A percentile compares a stretch with the other conserved stretches of the same genome.
Evolutionary conservation across 2,329 filamentous ascomycete species (phyloP).

Genomic region (Gremmenia infestans): DNA sequence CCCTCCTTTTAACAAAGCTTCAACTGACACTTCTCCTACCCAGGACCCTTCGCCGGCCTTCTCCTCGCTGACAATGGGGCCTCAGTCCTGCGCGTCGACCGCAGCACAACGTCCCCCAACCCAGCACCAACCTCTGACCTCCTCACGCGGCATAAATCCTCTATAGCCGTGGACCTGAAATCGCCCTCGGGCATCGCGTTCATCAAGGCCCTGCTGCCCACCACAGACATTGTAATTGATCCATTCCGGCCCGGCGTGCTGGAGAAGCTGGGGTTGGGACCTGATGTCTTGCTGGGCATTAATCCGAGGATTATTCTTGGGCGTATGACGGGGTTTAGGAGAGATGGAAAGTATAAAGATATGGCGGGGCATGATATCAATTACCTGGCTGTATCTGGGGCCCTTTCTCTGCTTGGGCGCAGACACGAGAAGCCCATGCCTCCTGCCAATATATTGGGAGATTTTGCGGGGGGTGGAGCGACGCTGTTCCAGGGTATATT

Average conservation of each 20-base stretch:
- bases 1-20: conserved; percentile 41
- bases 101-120: conserved; percentile 37
- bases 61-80: conserved; percentile 88
- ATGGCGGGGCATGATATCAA: conserved; percentile 98
- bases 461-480: conserved; percentile 87
- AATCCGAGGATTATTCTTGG: conserved; percentile 78
- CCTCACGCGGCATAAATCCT: conserved; percentile 75
- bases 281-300: conserved; percentile 54
- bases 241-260: conserved; percentile 89
- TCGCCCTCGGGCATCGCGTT: conserved; percentile 56
- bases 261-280: conserved; percentile 75
- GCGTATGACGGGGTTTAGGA: conserved; percentile 83
- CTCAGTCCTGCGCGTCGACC: conserved; percentile 81
- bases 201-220: conserved; percentile 57
- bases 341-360: conserved; percentile 75
- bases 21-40: conserved; percentile 1
- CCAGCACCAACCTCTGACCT: conserved; percentile 59
- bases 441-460: conserved; percentile 78
- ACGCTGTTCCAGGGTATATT: conserved; percentile 78
- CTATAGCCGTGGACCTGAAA: conserved; percentile 77
- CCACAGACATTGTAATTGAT: conserved; percentile 80
- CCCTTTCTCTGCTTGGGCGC: conserved; percentile 70
- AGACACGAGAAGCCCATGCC: conserved; percentile 65
- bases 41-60: conserved; percentile 83
- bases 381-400: conserved; percentile 84